These are phyloP conservation scores for Coemansia sp. DNA, from an alignment of 192 early-diverging fungal genomes.

Conservation along the genomic window DNA sequence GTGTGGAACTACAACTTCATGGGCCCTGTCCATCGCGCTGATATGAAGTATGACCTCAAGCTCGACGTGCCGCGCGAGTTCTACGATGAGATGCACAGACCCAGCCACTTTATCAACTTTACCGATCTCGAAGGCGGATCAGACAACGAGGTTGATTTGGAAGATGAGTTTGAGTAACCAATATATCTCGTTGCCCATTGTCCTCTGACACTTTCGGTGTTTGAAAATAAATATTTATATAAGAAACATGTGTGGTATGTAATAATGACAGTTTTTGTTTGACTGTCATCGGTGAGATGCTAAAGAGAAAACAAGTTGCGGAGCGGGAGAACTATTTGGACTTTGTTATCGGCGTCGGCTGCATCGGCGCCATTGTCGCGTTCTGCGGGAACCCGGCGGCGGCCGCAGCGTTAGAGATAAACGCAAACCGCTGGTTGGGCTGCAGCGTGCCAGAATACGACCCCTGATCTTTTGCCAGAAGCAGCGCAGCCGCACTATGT, in stretches of 20 bases:
- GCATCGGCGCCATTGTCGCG: slow-evolving; percentile 43
- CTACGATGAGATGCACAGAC: slow-evolving; percentile 94
- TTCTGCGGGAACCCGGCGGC: slow-evolving; percentile 18
- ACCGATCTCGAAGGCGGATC: slow-evolving; percentile 58
- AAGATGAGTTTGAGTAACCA: slow-evolving; percentile 50
- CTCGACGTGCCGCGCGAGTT: slow-evolving; percentile 95
- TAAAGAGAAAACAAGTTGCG: background rate
- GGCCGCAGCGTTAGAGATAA: slow-evolving; percentile 29
- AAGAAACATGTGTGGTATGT: background rate
- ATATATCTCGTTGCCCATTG: too few species aligned
- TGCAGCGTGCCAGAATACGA: slow-evolving; percentile 42
- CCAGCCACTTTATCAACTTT: slow-evolving; percentile 95
- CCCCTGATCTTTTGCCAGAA: slow-evolving; percentile 15
- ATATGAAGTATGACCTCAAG: slow-evolving; percentile 89
- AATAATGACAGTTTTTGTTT: background rate
- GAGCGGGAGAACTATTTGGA: too few species aligned
- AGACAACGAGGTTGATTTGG: slow-evolving; percentile 37
- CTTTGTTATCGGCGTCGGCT: slow-evolving; percentile 3
- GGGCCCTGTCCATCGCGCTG: slow-evolving; percentile 86
- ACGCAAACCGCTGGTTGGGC: slow-evolving; percentile 44
- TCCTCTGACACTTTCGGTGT: background rate
- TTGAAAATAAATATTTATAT: background rate
- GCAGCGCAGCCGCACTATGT: slow-evolving; percentile 21
- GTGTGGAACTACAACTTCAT: slow-evolving; percentile 99
- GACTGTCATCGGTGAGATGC: background rate